Percentiles rank a stretch among this genome's conserved stretches.
These are phyloP conservation scores for Schizothecium vesticola DNA, from an alignment of 495 filamentous ascomycete species.

Conservation along the genomic window DNA sequence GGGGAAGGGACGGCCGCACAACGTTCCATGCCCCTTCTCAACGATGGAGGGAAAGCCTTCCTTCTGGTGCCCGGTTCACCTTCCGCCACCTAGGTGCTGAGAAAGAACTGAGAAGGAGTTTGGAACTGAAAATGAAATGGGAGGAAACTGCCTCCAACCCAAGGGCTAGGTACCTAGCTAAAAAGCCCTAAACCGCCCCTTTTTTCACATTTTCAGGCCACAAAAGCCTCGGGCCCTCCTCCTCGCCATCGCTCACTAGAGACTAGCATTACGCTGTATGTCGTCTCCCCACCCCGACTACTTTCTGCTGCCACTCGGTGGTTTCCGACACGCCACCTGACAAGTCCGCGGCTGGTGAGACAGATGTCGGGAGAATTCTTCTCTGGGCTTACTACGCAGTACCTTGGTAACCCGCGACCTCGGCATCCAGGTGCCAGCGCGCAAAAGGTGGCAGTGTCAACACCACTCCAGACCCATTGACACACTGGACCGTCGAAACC, in stretches of 20 bases:
- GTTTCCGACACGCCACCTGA: background rate
- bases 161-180: background rate
- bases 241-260: background rate
- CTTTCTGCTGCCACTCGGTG: background rate
- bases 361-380: background rate
- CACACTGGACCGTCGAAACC: background rate
- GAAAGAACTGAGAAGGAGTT: background rate
- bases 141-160: background rate
- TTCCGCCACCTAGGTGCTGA: background rate
- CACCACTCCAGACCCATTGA: background rate
- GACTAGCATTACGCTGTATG: background rate
- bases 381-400: background rate
- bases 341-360: background rate
- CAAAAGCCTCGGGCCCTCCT: background rate
- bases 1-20: background rate
- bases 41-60: background rate
- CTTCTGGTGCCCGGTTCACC: background rate
- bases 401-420: background rate
- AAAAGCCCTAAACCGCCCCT: background rate
- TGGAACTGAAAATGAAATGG: background rate
- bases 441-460: background rate
- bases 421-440: background rate
- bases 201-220: background rate
- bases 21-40: background rate
- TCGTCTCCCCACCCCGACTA: background rate